A percentile compares a stretch with the other conserved stretches of the same genome.
These are phyloP conservation scores for Colletotrichum incanum DNA, from an alignment of 2,329 filamentous ascomycete genomes.

Conservation along the genomic window DNA sequence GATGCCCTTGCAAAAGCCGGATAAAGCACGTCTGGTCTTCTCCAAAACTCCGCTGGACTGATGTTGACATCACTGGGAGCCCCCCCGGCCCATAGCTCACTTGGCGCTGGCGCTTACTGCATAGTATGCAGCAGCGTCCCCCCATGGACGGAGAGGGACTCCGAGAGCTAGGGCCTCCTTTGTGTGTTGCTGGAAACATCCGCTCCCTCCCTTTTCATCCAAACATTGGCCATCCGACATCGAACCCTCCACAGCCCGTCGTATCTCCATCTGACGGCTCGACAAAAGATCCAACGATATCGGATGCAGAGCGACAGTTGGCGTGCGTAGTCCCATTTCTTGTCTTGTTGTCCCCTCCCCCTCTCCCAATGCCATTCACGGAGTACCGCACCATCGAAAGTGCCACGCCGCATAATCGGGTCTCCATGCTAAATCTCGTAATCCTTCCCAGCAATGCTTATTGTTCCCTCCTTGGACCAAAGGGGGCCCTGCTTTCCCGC, in stretches of 20 bases:
- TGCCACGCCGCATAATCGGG: constrained; percentile 11
- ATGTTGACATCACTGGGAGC: constrained; percentile 40
- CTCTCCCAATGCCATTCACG: neutral
- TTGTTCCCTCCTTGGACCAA: constrained; percentile 27
- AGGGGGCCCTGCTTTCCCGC: neutral
- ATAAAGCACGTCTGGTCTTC: constrained; percentile 28
- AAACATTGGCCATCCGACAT: constrained; percentile 16
- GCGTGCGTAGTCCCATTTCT: neutral
- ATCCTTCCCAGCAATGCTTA: constrained; percentile 37
- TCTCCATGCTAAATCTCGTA: constrained; percentile 34
- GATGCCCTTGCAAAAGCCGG: constrained; percentile 9
- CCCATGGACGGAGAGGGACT: constrained; percentile 34
- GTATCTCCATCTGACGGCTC: constrained; percentile 32
- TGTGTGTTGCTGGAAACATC: constrained; percentile 17
- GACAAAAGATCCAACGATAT: constrained; percentile 35
- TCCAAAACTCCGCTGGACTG: constrained; percentile 35
- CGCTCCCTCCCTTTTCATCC: neutral
- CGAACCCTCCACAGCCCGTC: constrained; percentile 18
- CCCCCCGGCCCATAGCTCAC: constrained; percentile 19
- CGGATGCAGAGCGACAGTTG: constrained; percentile 18
- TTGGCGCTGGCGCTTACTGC: constrained; percentile 36
- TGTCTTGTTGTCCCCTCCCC: neutral
- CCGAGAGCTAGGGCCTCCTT: constrained; percentile 29
- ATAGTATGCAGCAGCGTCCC: constrained; percentile 28
- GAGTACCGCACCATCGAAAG: constrained; percentile 11